These are phyloP conservation scores for Fabrea salina DNA, from an alignment of 169 alveolate species.

Conservation along the genomic window DNA sequence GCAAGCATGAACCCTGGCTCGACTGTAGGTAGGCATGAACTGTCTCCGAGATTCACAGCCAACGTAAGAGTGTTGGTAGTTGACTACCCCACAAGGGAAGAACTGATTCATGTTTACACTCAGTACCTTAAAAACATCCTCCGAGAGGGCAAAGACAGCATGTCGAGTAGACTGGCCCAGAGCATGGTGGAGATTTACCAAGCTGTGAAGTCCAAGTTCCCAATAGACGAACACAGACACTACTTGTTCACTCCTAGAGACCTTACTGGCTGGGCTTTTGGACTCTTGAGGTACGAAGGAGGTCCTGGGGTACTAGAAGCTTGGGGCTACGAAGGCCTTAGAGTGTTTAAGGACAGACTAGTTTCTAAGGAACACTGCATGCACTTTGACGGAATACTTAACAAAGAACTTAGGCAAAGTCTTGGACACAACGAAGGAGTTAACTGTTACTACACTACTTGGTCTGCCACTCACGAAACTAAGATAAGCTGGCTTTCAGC, in stretches of 20 bases:
- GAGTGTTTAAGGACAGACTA: conserved; percentile 87
- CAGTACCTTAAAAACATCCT: conserved; percentile 64
- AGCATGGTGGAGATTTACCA: conserved; percentile 77
- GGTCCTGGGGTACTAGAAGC: conserved; percentile 57
- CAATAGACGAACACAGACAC: conserved; percentile 87
- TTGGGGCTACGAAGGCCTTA: conserved; percentile 80
- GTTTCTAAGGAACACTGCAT: conserved; percentile 72
- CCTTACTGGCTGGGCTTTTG: conserved; percentile 77
- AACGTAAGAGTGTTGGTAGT: conserved; percentile 84
- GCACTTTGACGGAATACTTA: conserved; percentile 71
- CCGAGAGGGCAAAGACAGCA: neutral
- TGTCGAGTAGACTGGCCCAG: conserved; percentile 55
- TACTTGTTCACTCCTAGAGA: conserved; percentile 90
- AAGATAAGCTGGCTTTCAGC: conserved; percentile 33
- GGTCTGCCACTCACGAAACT: conserved; percentile 42
- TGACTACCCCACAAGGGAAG: conserved; percentile 84
- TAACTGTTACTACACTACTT: conserved; percentile 56
- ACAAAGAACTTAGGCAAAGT: conserved; percentile 49
- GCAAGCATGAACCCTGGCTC: conserved; percentile 91
- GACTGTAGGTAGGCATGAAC: conserved; percentile 87
- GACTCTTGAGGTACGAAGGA: conserved; percentile 81
- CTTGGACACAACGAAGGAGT: conserved; percentile 52
- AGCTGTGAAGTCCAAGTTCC: conserved; percentile 65
- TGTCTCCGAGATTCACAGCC: conserved; percentile 91
- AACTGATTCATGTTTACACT: conserved; percentile 71